A percentile compares a stretch with the other conserved stretches of the same genome.
Conservation (phyloP, 2,329 filamentous ascomycete genomes). For the Diaporthe velutina region DNA sequence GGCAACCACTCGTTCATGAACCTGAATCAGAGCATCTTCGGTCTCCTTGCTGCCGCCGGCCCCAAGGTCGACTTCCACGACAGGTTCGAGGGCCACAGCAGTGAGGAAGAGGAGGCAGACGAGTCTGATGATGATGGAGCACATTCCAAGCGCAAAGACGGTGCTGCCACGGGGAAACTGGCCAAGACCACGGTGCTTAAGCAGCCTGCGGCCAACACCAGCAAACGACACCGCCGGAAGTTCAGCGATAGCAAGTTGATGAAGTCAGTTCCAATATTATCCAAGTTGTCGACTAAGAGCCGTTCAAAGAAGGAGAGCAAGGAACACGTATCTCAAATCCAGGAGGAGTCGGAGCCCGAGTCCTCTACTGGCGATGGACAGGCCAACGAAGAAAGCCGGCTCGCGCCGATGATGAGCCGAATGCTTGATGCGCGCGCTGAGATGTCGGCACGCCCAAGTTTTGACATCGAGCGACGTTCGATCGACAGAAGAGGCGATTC, state of each 20-base stretch:
- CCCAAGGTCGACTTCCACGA: constrained; percentile 86
- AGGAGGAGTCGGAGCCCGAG: constrained; percentile 48
- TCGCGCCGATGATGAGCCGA: constrained; percentile 80
- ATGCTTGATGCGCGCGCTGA: constrained; percentile 81
- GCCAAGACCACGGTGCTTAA: constrained; percentile 58
- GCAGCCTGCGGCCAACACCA: constrained; percentile 43
- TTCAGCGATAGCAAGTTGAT: constrained; percentile 76
- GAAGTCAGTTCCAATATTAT: constrained; percentile 73
- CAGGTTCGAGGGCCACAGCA: constrained; percentile 83
- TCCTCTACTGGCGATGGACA: constrained; percentile 41
- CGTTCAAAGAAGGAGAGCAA: constrained; percentile 58
- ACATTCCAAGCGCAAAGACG: constrained; percentile 15
- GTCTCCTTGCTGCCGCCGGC: constrained; percentile 89
- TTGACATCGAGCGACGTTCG: constrained; percentile 64
- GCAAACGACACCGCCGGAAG: constrained; percentile 66
- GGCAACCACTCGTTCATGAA: constrained; percentile 64
- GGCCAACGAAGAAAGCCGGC: constrained; percentile 57
- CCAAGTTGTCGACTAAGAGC: constrained; percentile 56
- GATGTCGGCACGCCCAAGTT: constrained; percentile 70
- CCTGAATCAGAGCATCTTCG: constrained; percentile 96
- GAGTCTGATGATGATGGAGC: constrained; percentile 47
- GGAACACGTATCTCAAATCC: constrained; percentile 52
- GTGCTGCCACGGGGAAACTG: constrained; percentile 42
- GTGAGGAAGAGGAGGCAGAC: constrained; percentile 82
- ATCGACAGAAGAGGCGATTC: constrained; percentile 52